Evolutionary conservation across 371 early-diverging fungal genomes (phyloP), one percentile per base, ranked within the genome.

Genomic region (Mitosporidium daphniae): DNA sequence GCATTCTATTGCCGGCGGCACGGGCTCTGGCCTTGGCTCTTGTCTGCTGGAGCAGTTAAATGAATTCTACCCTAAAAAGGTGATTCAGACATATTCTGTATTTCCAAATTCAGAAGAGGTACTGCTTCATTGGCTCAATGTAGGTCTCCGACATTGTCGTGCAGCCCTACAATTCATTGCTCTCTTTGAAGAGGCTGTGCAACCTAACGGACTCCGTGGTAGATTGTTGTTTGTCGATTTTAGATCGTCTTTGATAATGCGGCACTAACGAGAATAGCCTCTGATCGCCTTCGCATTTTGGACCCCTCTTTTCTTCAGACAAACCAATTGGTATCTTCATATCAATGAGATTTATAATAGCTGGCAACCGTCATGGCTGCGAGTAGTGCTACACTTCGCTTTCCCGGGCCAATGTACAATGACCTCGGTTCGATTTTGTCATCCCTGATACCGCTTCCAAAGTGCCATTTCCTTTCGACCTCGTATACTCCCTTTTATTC

Each of bases 131-230:
- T n/a, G n/a, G n/a, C n/a, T n/a, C n/a, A n/a, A n/a, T n/a, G n/a
- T n/a, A n/a, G n/a, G n/a, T n/a, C n/a, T 69, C 70, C 8, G 99
- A 98, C 43, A 84, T 93, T 9, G 94, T 98, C 8, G 97, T 98
- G 10, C 97, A 95, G 42, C 99, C 99, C 3, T 98, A 98, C 42
- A 98, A 98, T 51, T 77, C 86, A 14, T 52, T 98, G 45, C 50
- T 98, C 22, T 61, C 74, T 16, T 46, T 95, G 30, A 74, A 80
- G 44, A 45, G 93, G 23, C 41, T 95, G 31, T 67, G 69, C 1
- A 49, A 60, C 33, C 66, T 70, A 44, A 78, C 84, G 5, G 94
- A 94, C 42, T 67, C 71, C 37, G 89, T 95, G 21, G 72, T 61
- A 47, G 18, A 4, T 8, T 30, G 31, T 10, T n/a, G 4, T 23